A percentile compares a stretch with the other conserved stretches of the same genome.
Conservation (phyloP, 305 asterid species). For the Solanum hybrid region DNA sequence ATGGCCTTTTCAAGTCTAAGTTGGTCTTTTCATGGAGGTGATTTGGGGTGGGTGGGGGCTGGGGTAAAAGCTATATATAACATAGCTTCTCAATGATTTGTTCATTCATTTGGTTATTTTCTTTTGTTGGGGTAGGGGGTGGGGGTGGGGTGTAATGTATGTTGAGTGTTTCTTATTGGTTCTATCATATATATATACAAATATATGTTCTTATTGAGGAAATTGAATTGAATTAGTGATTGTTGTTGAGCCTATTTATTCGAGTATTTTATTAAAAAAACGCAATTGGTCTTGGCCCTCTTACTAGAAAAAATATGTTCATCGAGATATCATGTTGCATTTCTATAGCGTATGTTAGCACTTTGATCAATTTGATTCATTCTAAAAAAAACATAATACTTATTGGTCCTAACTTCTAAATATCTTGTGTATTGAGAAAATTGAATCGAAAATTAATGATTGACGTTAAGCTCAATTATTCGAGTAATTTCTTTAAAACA, state of each 20-base stretch:
- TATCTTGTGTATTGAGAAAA: background rate
- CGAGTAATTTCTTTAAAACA: too few relatives aligned
- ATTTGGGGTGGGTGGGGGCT: background rate
- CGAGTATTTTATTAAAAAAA: too few relatives aligned
- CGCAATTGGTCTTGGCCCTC: too few relatives aligned
- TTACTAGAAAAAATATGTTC: too few relatives aligned
- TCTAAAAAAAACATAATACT: too few relatives aligned
- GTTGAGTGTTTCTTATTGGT: background rate
- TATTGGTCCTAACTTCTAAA: too few relatives aligned
- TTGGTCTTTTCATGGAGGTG: background rate
- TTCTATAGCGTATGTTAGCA: too few relatives aligned
- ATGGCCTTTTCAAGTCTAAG: conserved; percentile 79
- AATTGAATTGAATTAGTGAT: background rate
- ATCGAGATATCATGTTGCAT: too few relatives aligned
- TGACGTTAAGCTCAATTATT: too few relatives aligned
- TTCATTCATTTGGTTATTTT: conserved; percentile 4
- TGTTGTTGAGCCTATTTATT: background rate
- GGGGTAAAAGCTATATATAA: background rate
- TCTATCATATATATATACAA: background rate
- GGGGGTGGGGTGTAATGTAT: background rate
- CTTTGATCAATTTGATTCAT: too few relatives aligned
- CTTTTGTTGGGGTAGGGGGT: background rate
- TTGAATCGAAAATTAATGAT: too few relatives aligned
- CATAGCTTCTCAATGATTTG: conserved; percentile 3
- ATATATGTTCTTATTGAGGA: background rate